Conservation (phyloP, 2,329 filamentous ascomycete genomes). For the Fusarium pseudograminearum region DNA sequence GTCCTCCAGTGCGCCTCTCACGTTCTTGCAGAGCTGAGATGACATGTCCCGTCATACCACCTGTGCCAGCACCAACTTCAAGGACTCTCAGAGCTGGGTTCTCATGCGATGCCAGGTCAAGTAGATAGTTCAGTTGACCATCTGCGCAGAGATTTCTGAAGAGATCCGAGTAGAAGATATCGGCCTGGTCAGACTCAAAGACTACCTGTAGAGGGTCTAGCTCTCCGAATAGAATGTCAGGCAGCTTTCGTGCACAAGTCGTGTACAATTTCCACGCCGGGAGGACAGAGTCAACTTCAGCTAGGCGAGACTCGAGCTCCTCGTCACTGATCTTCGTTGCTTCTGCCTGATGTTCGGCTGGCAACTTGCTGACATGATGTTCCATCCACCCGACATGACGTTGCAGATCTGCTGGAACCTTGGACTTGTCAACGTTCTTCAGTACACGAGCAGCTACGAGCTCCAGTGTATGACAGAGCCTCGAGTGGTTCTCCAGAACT, state of each 20-base stretch:
- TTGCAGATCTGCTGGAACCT: background rate
- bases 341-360: background rate
- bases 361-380: conserved; percentile 6
- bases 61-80: conserved; percentile 16
- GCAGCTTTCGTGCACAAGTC: background rate
- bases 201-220: conserved; percentile 4
- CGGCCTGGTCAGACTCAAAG: conserved; percentile 13
- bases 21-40: conserved; percentile 1
- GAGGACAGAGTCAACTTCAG: background rate
- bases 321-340: background rate
- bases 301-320: background rate
- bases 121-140: background rate
- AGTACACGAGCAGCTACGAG: background rate
- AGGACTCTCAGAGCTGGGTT: conserved; percentile 8
- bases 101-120: conserved; percentile 10
- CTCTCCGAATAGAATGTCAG: background rate
- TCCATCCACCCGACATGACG: conserved; percentile 17
- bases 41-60: conserved; percentile 4
- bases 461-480: background rate
- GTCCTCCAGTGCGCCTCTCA: background rate
- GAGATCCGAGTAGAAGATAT: conserved; percentile 10
- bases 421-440: background rate
- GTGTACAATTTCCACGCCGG: conserved; percentile 19
- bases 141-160: conserved; percentile 9
- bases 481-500: background rate